Base-by-base conservation (phyloP, 768 basidiomycete species). In the Rhizopogon sp. region DNA sequence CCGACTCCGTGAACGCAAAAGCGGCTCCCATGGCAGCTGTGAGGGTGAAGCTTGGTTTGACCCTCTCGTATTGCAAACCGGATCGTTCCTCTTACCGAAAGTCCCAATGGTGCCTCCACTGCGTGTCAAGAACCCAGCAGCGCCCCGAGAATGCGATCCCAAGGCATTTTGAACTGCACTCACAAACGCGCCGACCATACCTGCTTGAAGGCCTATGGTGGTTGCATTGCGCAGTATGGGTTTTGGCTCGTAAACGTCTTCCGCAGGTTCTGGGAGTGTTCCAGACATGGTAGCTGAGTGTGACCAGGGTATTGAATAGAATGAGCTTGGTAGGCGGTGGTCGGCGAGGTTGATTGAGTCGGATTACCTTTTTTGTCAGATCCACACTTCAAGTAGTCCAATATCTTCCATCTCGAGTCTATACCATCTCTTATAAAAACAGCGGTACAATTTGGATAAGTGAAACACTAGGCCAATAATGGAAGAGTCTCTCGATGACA, bases 71-170 rank as follows among this genome's bases (percentile, higher is more conserved):
- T 22, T 52, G 22, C 50, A 42, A 8, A 46, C 8, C 3, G 5
- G 20, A 33, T 25, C 11, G 40, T 41, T 22, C 10, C 20, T 75
- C 86, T 63, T 52, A 97, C 95, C 89, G 65, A 97, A 96, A 69
- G 93, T 83, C 10, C 90, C 93, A 67, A 96, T 92, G 3, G 93
- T 91, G 35, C 89, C 84, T 55, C 93, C 93, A 33, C 87, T 90
- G 60, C 93, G 79, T 51, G 92, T 92, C 62, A 94, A 66, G 70
- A 97, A 83, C 62, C 94, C 94, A 72, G 85, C 78, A 54, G 90
- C 91, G 63, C 91, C 94, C 60, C 79, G 77, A 40, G 82, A 80
- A 72, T 92, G 93, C 59, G 74, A 79, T 43, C 82, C 84, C 56
- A 93, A 74, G 29, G 88, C 89, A 79, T 91, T 95, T 73, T 92